These are phyloP conservation scores for Starmera quercuum DNA, from an alignment of 805 yeast genomes.

Conservation along the genomic window DNA sequence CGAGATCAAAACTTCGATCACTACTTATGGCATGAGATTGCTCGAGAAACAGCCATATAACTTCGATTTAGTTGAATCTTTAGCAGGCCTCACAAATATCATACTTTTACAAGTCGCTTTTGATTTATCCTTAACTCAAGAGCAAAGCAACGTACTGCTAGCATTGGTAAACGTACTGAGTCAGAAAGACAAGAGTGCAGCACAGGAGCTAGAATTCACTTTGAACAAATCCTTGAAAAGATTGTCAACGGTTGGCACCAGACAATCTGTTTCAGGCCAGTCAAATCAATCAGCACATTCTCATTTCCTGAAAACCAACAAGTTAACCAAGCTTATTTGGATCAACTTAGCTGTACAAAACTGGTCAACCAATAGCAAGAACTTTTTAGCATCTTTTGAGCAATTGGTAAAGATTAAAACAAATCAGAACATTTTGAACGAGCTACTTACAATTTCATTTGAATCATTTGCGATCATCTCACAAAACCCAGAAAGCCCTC, in stretches of 20 bases:
- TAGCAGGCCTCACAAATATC: conserved; percentile 7
- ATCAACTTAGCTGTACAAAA: conserved; percentile 25
- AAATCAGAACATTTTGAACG: conserved; percentile 22
- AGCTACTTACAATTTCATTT: conserved; percentile 36
- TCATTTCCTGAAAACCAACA: conserved; percentile 15
- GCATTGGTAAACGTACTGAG: background rate
- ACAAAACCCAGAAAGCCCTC: conserved; percentile 25
- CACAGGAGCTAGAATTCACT: conserved; percentile 5
- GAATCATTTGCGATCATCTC: conserved; percentile 32
- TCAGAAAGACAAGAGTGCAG: background rate
- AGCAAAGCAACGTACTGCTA: conserved; percentile 7
- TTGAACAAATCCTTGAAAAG: conserved; percentile 9
- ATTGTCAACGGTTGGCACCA: conserved; percentile 6
- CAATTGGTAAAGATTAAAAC: conserved; percentile 24
- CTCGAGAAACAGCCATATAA: conserved; percentile 1
- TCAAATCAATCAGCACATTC: conserved; percentile 2
- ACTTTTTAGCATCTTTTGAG: conserved; percentile 25
- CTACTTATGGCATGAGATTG: conserved; percentile 7
- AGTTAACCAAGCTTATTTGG: conserved; percentile 24
- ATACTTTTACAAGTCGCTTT: conserved; percentile 8
- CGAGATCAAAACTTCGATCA: conserved; percentile 6
- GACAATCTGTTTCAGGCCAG: conserved; percentile 6
- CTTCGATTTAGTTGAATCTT: conserved; percentile 3
- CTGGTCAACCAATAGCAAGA: conserved; percentile 24
- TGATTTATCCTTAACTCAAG: conserved; percentile 4